phyloP scores from a whole-genome alignment of 1,284 basidiomycete species.

The Cryptococcus sp. region DNA sequence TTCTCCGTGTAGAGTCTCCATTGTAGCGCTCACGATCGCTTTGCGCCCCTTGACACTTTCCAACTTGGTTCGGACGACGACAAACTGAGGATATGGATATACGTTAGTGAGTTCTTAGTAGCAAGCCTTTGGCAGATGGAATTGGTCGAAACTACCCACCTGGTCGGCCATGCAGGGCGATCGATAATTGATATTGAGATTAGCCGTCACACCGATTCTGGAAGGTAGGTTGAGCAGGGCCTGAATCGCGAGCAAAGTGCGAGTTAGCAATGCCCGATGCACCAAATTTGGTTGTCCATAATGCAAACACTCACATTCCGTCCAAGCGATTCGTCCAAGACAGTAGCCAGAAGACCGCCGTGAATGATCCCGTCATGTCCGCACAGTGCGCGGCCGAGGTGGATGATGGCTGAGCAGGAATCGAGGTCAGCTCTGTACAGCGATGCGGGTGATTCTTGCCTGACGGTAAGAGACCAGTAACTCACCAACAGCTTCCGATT shows the following conservation, averaged over 20 bases:
- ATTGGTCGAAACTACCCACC: slow-evolving; percentile 50
- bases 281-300: too few species aligned
- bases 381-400: slow-evolving; percentile 82
- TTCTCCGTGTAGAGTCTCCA: slow-evolving; percentile 77
- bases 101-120: not conserved
- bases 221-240: slow-evolving; percentile 81
- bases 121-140: not conserved
- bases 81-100: slow-evolving; percentile 60
- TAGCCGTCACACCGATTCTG: slow-evolving; percentile 91
- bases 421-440: not conserved
- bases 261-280: not conserved
- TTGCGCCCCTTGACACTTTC: slow-evolving; percentile 62
- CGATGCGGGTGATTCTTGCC: not conserved
- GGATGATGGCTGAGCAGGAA: slow-evolving; percentile 60
- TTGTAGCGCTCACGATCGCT: slow-evolving; percentile 65
- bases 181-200: slow-evolving; percentile 70
- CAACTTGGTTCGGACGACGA: slow-evolving; percentile 59
- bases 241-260: slow-evolving; percentile 52
- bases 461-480: not conserved
- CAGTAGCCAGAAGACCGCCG: slow-evolving; percentile 85
- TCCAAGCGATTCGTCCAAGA: slow-evolving; percentile 83
- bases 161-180: slow-evolving; percentile 83
- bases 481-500: slow-evolving; percentile 63
- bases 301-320: slow-evolving; percentile 65
- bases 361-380: slow-evolving; percentile 91